phyloP scores from a whole-genome alignment of 2,329 filamentous ascomycete species.

The Plectosphaerella plurivora region DNA sequence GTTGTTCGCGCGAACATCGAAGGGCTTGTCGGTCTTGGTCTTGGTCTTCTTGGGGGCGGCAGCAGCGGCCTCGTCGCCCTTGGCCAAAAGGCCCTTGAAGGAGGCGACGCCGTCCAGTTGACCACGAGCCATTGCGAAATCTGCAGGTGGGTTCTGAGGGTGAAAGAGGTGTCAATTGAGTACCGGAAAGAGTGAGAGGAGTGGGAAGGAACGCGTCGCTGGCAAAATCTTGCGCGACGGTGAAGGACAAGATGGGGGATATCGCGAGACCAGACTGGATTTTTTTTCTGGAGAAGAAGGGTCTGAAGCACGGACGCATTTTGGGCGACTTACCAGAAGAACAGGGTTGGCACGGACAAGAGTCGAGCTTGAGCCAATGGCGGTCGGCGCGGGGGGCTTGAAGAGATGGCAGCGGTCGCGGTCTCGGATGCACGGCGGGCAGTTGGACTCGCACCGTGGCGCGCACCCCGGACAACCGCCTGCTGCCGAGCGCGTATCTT shows the following conservation, averaged over 20 bases:
- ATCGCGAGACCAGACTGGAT: background rate
- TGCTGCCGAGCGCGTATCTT: too few relatives aligned
- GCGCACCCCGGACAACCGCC: too few relatives aligned
- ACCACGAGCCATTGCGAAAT: slow-evolving; percentile 4
- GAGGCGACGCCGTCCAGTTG: slow-evolving; percentile 11
- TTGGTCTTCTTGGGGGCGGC: slow-evolving; percentile 10
- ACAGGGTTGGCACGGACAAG: background rate
- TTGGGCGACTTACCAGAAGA: background rate
- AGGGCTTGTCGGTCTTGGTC: slow-evolving; percentile 11
- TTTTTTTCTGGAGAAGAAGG: background rate
- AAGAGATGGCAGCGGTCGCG: too few relatives aligned
- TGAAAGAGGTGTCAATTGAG: background rate
- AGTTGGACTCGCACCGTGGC: too few relatives aligned
- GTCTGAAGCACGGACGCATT: background rate
- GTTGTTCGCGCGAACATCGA: slow-evolving; percentile 12
- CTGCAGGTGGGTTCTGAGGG: background rate
- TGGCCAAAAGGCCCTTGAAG: slow-evolving; percentile 7
- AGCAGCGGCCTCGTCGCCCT: slow-evolving; percentile 1
- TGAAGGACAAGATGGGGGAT: background rate
- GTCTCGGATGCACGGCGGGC: too few relatives aligned
- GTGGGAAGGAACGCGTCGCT: background rate
- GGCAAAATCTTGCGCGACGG: background rate
- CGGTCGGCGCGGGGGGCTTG: background rate
- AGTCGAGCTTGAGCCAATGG: background rate
- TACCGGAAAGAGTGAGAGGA: too few relatives aligned